Base-by-base conservation (phyloP, 2,329 filamentous ascomycete species). In the Huntiella moniliformis region DNA sequence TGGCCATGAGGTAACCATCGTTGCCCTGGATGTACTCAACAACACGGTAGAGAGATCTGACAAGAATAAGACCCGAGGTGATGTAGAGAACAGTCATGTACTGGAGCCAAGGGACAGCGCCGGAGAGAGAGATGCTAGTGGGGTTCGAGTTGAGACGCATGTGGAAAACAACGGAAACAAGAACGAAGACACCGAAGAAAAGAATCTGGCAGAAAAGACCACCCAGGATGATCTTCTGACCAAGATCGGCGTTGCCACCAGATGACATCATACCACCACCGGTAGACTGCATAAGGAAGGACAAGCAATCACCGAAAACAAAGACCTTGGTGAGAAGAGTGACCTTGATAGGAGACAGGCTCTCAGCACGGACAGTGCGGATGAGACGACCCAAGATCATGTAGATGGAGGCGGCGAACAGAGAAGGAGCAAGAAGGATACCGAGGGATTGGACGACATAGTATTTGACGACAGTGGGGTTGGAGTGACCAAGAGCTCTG, bases 131-230 rank as follows among this genome's bases (percentile, higher is more conserved):
- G 41, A 31, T 58, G 2, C 42, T 40, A 0, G 56, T 61, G 3
- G 53, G 53, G 3, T 34, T 33, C 1, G n/a, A 28, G 3, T 13
- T 12, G 7, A 57, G 40, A 3, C 55, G 54, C 6, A 46, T 47
- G 48, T 73, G 65, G 54, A 72, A 71, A 0, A 66, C 51, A 0
- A 61, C 50, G 0, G 67, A 61, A 0, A 64, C 61, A 3, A 65
- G 38, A 7, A 73, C 56, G 53, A 77, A 77, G 40, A 73, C 58
- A 12, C 60, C 59, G 50, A 76, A 74, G 38, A 69, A 61, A 16
- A 67, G 35, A 2, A 77, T 61, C 52, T 77, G 73, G 2, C 73
- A 54, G n/a, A 68, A 57, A 2, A 77, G 57, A 6, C 72, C 72
- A 3, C 52, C 63, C 11, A 75, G 57, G 11, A 74, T 65, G 43